These are phyloP conservation scores for Zygoascus biomembranicola DNA, from an alignment of 805 yeast genomes.

Conservation along the genomic window DNA sequence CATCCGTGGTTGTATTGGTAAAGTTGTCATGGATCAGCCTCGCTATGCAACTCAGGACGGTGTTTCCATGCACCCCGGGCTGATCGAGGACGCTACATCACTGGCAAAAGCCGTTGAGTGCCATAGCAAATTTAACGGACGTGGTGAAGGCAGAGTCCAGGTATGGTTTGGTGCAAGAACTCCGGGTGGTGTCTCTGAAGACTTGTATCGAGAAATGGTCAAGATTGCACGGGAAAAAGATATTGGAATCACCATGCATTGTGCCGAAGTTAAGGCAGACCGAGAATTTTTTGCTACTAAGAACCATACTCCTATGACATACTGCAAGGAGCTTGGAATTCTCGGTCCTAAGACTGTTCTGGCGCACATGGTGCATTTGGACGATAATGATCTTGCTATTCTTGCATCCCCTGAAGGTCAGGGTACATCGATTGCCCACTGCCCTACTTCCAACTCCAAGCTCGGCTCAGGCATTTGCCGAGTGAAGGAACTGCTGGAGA, in stretches of 20 bases:
- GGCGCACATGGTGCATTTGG: slow-evolving; percentile 7
- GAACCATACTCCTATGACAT: slow-evolving; percentile 4
- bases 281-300: slow-evolving; percentile 5
- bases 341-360: slow-evolving; percentile 5
- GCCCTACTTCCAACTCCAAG: slow-evolving; percentile 5
- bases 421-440: slow-evolving; percentile 5
- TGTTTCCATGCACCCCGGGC: slow-evolving; percentile 9
- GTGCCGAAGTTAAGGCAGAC: slow-evolving; percentile 12
- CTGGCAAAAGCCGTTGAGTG: slow-evolving; percentile 9
- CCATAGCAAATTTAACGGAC: slow-evolving; percentile 9
- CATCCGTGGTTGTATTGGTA: slow-evolving; percentile 8
- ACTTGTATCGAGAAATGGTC: slow-evolving; percentile 7
- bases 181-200: slow-evolving; percentile 14
- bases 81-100: slow-evolving; percentile 9
- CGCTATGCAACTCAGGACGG: slow-evolving; percentile 11
- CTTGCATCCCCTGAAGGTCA: slow-evolving; percentile 4
- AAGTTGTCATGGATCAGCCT: slow-evolving; percentile 14
- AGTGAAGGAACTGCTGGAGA: slow-evolving; percentile 3
- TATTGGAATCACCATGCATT: slow-evolving; percentile 14
- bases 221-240: slow-evolving; percentile 4
- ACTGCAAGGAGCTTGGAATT: slow-evolving; percentile 3
- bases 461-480: slow-evolving; percentile 5
- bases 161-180: slow-evolving; percentile 17
- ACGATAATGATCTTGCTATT: slow-evolving; percentile 2
- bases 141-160: slow-evolving; percentile 12